These are phyloP conservation scores for Neurospora sp. DNA, from an alignment of 495 filamentous ascomycete species.

Conservation along the genomic window DNA sequence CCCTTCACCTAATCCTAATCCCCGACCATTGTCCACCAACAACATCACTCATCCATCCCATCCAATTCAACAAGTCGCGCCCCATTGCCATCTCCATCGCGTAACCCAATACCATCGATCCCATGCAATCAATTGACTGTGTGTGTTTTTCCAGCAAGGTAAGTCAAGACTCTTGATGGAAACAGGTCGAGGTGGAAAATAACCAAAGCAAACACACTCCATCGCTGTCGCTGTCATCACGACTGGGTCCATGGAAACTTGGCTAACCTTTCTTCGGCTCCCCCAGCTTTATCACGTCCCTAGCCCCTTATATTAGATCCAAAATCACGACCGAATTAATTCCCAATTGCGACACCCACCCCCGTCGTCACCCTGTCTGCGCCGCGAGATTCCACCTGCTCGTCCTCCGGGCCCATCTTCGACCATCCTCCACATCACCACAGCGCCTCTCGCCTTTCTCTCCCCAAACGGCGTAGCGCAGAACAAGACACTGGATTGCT, in stretches of 20 bases:
- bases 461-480: slow-evolving; percentile 31
- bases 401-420: slow-evolving; percentile 54
- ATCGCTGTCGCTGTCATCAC: background rate
- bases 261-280: background rate
- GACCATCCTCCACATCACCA: background rate
- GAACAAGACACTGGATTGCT: slow-evolving; percentile 14
- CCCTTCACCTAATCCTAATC: background rate
- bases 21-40: background rate
- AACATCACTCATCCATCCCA: background rate
- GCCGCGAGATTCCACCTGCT: slow-evolving; percentile 49
- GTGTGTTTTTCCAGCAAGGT: background rate
- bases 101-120: background rate
- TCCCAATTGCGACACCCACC: background rate
- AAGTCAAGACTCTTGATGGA: background rate
- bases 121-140: background rate
- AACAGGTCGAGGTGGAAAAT: background rate
- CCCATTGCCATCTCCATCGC: background rate
- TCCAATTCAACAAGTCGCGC: background rate
- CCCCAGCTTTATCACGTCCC: background rate
- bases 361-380: slow-evolving; percentile 60
- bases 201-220: background rate
- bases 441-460: background rate
- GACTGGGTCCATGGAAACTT: background rate
- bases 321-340: background rate
- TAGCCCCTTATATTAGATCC: background rate